Percentiles rank a stretch among this genome's conserved stretches.
These are phyloP conservation scores for Pichia exigua DNA, from an alignment of 805 yeast genomes.

Conservation along the genomic window DNA sequence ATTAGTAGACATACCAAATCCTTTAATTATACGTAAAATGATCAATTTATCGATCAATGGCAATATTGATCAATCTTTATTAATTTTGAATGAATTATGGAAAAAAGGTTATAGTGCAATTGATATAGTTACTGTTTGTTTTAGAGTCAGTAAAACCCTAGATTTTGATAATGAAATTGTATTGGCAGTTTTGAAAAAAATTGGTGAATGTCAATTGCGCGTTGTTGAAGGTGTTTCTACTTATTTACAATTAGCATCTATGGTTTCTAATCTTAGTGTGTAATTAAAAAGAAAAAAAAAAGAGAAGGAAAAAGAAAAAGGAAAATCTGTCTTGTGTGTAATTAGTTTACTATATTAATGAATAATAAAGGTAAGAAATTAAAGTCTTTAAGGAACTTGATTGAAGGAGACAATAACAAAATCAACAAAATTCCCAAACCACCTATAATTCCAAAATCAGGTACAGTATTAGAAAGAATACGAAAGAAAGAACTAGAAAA, in stretches of 20 bases:
- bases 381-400: neutral
- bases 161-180: conserved; percentile 53
- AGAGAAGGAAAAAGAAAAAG: too few relatives aligned
- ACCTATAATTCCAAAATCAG: neutral
- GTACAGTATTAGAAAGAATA: neutral
- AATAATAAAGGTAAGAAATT: neutral
- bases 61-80: conserved; percentile 56
- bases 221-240: conserved; percentile 90
- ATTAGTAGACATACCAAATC: conserved; percentile 96
- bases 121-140: conserved; percentile 85
- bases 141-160: conserved; percentile 76
- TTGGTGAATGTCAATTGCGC: conserved; percentile 88
- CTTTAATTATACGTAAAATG: conserved; percentile 70
- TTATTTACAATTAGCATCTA: conserved; percentile 76
- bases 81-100: conserved; percentile 66
- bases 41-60: conserved; percentile 31
- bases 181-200: conserved; percentile 72
- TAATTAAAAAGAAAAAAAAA: too few relatives aligned
- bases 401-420: neutral
- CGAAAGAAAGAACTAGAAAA: neutral
- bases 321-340: too few relatives aligned
- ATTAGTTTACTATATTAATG: too few relatives aligned
- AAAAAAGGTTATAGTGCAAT: conserved; percentile 86
- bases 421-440: neutral
- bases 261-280: conserved; percentile 31